Conservation (phyloP, 2,329 filamentous ascomycete genomes). For the Monilinia laxa region DNA sequence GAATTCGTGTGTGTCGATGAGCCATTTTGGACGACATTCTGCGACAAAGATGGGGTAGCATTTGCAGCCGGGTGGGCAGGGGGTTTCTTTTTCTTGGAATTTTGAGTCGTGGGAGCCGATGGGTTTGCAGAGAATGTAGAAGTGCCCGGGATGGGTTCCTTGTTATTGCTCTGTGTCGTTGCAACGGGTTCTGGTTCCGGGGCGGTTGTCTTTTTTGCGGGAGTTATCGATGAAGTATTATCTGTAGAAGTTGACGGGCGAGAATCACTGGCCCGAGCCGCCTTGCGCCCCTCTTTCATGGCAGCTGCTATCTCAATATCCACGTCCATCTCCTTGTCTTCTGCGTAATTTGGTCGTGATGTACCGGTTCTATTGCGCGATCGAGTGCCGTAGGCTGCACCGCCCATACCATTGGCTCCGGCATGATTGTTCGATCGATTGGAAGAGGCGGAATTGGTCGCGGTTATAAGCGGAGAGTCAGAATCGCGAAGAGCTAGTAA, state of each 20-base stretch:
- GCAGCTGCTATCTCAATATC: constrained; percentile 73
- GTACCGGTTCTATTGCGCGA: constrained; percentile 83
- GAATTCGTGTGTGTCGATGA: constrained; percentile 24
- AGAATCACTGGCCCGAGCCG: constrained; percentile 43
- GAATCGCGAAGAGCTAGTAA: constrained; percentile 26
- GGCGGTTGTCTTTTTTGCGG: constrained; percentile 45
- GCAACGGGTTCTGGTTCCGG: constrained; percentile 37
- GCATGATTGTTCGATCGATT: constrained; percentile 51
- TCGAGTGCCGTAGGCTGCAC: constrained; percentile 75
- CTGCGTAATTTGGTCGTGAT: constrained; percentile 89
- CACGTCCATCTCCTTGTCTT: constrained; percentile 86
- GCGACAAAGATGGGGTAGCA: constrained; percentile 25
- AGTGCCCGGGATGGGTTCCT: constrained; percentile 55
- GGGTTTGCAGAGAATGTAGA: constrained; percentile 56
- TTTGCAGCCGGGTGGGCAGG: constrained; percentile 38
- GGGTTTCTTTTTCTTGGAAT: constrained; percentile 85
- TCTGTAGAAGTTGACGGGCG: constrained; percentile 26
- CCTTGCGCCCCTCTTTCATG: constrained; percentile 59
- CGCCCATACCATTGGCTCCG: constrained; percentile 30
- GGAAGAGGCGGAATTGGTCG: constrained; percentile 48
- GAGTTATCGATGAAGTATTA: constrained; percentile 25
- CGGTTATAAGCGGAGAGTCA: constrained; percentile 49
- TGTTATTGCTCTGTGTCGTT: constrained; percentile 40
- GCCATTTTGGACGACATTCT: constrained; percentile 22
- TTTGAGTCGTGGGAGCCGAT: constrained; percentile 43